A percentile compares a stretch with the other conserved stretches of the same genome.
phyloP scores from a whole-genome alignment of 805 yeast species.

The Wickerhamiella vanderwaltii region DNA sequence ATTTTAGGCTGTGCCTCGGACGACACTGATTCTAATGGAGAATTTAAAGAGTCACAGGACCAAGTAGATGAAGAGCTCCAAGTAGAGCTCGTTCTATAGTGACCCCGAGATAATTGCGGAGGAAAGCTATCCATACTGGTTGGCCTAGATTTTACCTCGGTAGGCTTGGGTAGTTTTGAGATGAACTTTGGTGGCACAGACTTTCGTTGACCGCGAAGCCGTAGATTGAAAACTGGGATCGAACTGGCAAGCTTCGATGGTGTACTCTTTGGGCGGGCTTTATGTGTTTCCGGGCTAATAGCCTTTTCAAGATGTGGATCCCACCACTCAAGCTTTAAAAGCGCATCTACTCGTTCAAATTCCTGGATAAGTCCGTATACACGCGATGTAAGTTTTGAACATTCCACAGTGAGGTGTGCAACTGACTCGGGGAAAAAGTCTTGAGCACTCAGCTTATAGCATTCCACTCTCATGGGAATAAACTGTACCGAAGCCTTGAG shows the following conservation, averaged over 20 bases:
- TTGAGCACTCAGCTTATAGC: slow-evolving; percentile 8
- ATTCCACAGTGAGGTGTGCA: not conserved
- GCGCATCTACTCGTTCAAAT: not conserved
- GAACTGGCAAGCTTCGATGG: not conserved
- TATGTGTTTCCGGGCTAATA: too few relatives aligned
- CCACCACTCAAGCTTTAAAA: slow-evolving; percentile 8
- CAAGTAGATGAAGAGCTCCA: slow-evolving; percentile 1
- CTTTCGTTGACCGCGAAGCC: slow-evolving; percentile 8
- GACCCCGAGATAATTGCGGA: not conserved
- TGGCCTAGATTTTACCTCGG: slow-evolving; percentile 3
- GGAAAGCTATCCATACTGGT: not conserved
- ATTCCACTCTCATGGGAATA: slow-evolving; percentile 10
- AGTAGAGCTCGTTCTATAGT: slow-evolving; percentile 4
- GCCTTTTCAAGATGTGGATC: not conserved
- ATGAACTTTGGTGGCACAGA: not conserved
- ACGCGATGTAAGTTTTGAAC: slow-evolving; percentile 2
- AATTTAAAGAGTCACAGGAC: not conserved
- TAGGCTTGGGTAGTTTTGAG: slow-evolving; percentile 7
- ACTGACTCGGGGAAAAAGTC: not conserved
- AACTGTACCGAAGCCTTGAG: slow-evolving; percentile 12
- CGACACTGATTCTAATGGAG: not conserved
- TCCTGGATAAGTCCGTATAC: not conserved
- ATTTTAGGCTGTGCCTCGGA: not conserved
- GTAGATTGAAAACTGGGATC: slow-evolving; percentile 6
- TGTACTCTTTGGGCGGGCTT: not conserved